Evolutionary conservation across 306 rosid species (phyloP).

Genomic region (Malus sieversii): DNA sequence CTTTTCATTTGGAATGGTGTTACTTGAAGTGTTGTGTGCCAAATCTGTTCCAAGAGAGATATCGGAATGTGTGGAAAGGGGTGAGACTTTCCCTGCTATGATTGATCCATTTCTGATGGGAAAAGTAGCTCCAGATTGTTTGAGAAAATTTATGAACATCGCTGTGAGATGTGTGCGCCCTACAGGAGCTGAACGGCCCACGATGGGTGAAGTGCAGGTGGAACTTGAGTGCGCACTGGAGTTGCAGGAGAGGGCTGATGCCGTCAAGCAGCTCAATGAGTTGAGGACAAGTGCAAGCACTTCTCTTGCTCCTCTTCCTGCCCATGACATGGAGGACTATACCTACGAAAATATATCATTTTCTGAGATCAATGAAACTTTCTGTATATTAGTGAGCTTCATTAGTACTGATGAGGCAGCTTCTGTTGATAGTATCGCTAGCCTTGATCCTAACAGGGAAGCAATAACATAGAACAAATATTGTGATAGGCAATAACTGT

Average conservation of each 20-base stretch:
- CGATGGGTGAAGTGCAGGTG: conserved; percentile 27
- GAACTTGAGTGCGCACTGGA: conserved; percentile 23
- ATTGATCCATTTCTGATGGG: conserved; percentile 17
- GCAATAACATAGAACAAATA: too few species aligned
- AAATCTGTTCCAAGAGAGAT: too few species aligned
- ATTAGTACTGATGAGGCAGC: too few species aligned
- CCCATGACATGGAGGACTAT: neutral
- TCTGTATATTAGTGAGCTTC: too few species aligned
- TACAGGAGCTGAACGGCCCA: neutral
- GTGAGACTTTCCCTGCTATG: too few species aligned
- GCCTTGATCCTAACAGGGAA: too few species aligned
- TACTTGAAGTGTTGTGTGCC: neutral
- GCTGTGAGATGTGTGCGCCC: neutral
- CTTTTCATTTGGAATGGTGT: neutral
- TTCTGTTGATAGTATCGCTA: too few species aligned
- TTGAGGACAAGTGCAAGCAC: neutral
- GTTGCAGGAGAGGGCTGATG: conserved; percentile 19
- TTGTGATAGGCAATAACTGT: too few species aligned
- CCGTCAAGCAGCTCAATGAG: neutral
- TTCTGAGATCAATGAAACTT: neutral
- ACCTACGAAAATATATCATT: neutral
- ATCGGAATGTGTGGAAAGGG: too few species aligned
- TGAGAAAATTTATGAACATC: conserved; percentile 11
- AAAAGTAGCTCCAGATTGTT: conserved; percentile 18
- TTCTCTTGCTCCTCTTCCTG: neutral